Evolutionary conservation across 2,329 filamentous ascomycete species (phyloP).

Genomic region (Aplosporella prunicola): DNA sequence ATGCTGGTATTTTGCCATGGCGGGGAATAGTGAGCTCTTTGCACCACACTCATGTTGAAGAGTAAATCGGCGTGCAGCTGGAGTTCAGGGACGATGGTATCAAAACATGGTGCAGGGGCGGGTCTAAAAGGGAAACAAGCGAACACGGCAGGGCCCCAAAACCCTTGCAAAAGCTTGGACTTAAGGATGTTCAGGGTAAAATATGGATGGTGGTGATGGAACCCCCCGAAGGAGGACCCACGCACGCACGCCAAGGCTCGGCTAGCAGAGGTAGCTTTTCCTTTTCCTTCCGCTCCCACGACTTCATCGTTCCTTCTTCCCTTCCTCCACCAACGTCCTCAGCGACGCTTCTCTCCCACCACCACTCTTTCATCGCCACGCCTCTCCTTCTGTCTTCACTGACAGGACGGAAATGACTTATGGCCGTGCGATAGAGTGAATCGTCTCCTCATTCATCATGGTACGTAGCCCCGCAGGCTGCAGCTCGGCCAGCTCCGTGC

Average conservation of each 20-base stretch:
- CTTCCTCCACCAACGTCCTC: slow-evolving; percentile 3
- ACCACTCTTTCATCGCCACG: neutral
- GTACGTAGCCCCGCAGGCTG: slow-evolving; percentile 16
- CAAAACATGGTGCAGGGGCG: slow-evolving; percentile 4
- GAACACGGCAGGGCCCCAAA: slow-evolving; percentile 15
- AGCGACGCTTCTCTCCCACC: neutral
- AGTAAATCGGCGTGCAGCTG: neutral
- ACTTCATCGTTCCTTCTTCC: slow-evolving; percentile 1
- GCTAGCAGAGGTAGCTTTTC: slow-evolving; percentile 9
- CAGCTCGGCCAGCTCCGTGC: slow-evolving; percentile 12
- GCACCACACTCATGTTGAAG: slow-evolving; percentile 7
- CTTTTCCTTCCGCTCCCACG: slow-evolving; percentile 9
- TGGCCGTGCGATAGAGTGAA: slow-evolving; percentile 25
- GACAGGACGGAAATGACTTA: slow-evolving; percentile 20
- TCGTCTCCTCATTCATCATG: slow-evolving; percentile 22
- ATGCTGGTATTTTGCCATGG: slow-evolving; percentile 96
- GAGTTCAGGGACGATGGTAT: neutral
- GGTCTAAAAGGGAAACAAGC: slow-evolving; percentile 2
- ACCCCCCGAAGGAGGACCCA: too few relatives aligned
- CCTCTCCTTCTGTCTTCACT: slow-evolving; percentile 5
- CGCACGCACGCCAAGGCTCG: slow-evolving; percentile 1
- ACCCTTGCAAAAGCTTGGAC: slow-evolving; percentile 12
- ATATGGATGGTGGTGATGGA: neutral
- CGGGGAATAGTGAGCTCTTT: slow-evolving; percentile 67
- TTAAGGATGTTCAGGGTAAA: slow-evolving; percentile 12